phyloP scores from a whole-genome alignment of 2,329 filamentous ascomycete genomes.

The Neofusicoccum cordaticola region DNA sequence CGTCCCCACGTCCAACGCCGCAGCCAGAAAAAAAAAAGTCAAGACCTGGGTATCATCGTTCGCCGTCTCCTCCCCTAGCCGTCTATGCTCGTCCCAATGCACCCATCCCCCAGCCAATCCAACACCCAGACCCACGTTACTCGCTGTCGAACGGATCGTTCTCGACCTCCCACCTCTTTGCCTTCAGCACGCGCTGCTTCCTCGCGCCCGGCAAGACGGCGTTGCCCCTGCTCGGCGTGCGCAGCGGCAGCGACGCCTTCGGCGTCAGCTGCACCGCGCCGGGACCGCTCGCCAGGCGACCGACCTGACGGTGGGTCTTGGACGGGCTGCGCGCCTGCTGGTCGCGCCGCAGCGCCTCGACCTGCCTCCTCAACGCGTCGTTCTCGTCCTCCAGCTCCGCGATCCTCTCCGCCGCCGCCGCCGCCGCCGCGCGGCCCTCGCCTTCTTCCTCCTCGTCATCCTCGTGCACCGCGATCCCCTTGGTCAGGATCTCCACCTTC shows the following conservation, averaged over 20 bases:
- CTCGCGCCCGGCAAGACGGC: conserved; percentile 29
- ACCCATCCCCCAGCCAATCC: no score
- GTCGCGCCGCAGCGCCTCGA: conserved; percentile 43
- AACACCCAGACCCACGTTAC: background rate
- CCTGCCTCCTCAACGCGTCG: conserved; percentile 37
- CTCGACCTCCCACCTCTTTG: conserved; percentile 42
- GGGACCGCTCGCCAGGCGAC: background rate
- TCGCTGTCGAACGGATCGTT: conserved; percentile 14
- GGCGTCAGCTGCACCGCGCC: background rate
- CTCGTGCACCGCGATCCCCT: conserved; percentile 40
- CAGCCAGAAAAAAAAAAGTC: background rate
- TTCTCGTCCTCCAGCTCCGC: conserved; percentile 47
- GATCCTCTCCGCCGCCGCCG: conserved; percentile 26
- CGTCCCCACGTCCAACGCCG: background rate
- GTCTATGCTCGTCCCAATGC: no score
- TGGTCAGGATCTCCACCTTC: conserved; percentile 72
- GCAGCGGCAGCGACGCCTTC: background rate
- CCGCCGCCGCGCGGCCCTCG: conserved; percentile 38
- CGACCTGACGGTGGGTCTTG: background rate
- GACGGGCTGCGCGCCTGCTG: conserved; percentile 24
- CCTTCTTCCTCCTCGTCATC: conserved; percentile 36
- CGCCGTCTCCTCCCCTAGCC: no score
- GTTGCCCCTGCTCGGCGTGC: conserved; percentile 31
- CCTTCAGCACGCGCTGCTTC: conserved; percentile 50
- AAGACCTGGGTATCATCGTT: background rate